phyloP scores from a whole-genome alignment of 768 basidiomycete genomes.

The Panus rudis region DNA sequence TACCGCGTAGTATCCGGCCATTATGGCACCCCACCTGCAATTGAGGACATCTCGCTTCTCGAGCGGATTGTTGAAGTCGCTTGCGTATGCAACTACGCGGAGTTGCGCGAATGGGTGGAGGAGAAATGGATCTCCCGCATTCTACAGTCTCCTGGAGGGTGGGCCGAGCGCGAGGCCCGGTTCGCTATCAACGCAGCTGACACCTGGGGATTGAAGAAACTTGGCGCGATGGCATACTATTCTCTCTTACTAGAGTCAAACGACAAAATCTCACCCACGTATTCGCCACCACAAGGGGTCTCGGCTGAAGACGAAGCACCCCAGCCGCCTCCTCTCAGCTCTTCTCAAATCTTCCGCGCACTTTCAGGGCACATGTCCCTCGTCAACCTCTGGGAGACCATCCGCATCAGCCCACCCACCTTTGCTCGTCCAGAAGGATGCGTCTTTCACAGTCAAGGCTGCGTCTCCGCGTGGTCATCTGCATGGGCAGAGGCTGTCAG shows the following conservation, averaged over 20 bases:
- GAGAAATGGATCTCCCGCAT: slow-evolving; percentile 29
- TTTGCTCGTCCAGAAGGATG: slow-evolving; percentile 28
- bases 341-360: slow-evolving; percentile 25
- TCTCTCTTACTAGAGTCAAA: too few species aligned
- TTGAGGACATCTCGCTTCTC: slow-evolving; percentile 17
- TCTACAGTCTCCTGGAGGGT: slow-evolving; percentile 6
- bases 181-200: slow-evolving; percentile 28
- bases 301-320: too few species aligned
- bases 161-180: slow-evolving; percentile 10
- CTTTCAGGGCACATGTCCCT: slow-evolving; percentile 31
- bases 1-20: slow-evolving; percentile 21
- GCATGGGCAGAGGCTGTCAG: slow-evolving; percentile 27
- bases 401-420: slow-evolving; percentile 23
- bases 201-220: slow-evolving; percentile 16
- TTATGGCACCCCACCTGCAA: slow-evolving; percentile 12
- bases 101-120: slow-evolving; percentile 22
- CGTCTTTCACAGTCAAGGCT: slow-evolving; percentile 28
- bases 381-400: slow-evolving; percentile 26
- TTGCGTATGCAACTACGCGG: slow-evolving; percentile 21
- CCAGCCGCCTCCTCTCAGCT: slow-evolving; percentile 18
- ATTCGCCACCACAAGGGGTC: too few species aligned
- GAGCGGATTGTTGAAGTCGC: slow-evolving; percentile 30
- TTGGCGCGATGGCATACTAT: slow-evolving; percentile 31
- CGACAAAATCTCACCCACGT: too few species aligned
- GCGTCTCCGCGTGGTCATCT: slow-evolving; percentile 30